Evolutionary conservation across 129 eudicot genomes (phyloP).

Genomic region (Pittosporum tobira): DNA sequence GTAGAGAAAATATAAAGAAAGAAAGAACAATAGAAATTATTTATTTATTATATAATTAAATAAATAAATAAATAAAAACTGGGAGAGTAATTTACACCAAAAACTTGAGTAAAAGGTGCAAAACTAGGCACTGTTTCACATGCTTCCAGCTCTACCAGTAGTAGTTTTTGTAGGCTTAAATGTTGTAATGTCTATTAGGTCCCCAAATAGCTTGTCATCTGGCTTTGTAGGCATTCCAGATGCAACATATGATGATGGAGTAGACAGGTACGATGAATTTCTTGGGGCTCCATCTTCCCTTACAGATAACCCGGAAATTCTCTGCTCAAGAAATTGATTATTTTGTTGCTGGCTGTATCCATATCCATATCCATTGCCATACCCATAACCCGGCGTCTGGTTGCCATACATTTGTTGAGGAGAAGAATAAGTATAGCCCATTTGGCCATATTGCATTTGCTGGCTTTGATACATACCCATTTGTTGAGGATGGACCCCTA

Average conservation of each 20-base stretch:
- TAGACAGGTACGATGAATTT: slow-evolving; percentile 12
- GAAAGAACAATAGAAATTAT: not conserved
- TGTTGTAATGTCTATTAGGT: slow-evolving; percentile 73
- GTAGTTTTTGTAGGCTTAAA: slow-evolving; percentile 56
- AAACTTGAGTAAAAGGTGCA: not conserved
- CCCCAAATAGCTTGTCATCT: slow-evolving; percentile 90
- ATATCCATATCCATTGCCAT: slow-evolving; percentile 45
- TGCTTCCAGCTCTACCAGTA: slow-evolving; percentile 57
- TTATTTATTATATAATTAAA: not conserved
- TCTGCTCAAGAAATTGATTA: slow-evolving; percentile 52
- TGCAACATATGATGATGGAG: slow-evolving; percentile 22
- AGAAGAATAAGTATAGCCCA: slow-evolving; percentile 67
- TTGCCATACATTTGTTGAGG: slow-evolving; percentile 60
- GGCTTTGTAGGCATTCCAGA: slow-evolving; percentile 68
- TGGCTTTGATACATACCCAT: slow-evolving; percentile 65
- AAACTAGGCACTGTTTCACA: slow-evolving; percentile 31
- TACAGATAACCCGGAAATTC: slow-evolving; percentile 63
- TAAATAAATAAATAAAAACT: not conserved
- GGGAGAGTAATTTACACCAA: not conserved
- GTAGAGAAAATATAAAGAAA: not conserved
- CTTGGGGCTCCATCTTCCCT: slow-evolving; percentile 36
- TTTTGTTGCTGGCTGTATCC: slow-evolving; percentile 60
- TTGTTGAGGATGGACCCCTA: slow-evolving; percentile 26
- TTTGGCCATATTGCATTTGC: slow-evolving; percentile 45
- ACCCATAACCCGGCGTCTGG: slow-evolving; percentile 64